Base-by-base conservation (phyloP, 352 stramenopile genomes). In the Phytophthora capsici region DNA sequence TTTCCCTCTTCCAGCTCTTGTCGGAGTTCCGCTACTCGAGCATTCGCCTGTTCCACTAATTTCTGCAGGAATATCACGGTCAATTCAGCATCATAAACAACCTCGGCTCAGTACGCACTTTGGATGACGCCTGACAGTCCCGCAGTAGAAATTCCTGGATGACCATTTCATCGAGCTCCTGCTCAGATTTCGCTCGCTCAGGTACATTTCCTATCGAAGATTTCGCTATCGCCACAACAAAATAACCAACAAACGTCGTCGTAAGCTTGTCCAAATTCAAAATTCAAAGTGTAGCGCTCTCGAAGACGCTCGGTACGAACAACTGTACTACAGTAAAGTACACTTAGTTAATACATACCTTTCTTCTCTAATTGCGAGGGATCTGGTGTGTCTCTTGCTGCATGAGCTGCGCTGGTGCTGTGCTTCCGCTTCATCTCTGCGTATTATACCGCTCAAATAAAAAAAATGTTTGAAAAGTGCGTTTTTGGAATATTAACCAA, bases 11-110 rank as follows among this genome's bases (percentile, higher is more conserved):
- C 69, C 46, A 91, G 69, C 45, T 90, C 71, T 52, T 55, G 68
- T 7, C 73, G 71, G 30, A 94, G 69, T 37, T 89, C 79, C 8
- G 67, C 62, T 3, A 66, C 78, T 20, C 75, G 73, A 16, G 67
- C 12, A 28, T 86, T 81, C 17, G 83, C 74, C 61, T 91, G 83
- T 32, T 83, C 78, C 19, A 86, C 49, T 28, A 94, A 54, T 75
- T 77, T 78, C 86, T 94, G 49, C 25, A 57, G 5, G 17, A 6
- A 16, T 34, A 61, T 13, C 26, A 38, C 8, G 20, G n/a, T 51
- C 4, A 53, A 10, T 12, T 10, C 38, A 36, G 53, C 19, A 34
- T 14, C 10, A 34, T 34, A 14, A 34, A 34, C 28, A 34, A 34
- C 28, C 10, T 34, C 28, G 28, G 28, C 28, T 34, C 28, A 12